Evolutionary conservation across 2,329 filamentous ascomycete species (phyloP).

Genomic region (Aspergillus amoenus): DNA sequence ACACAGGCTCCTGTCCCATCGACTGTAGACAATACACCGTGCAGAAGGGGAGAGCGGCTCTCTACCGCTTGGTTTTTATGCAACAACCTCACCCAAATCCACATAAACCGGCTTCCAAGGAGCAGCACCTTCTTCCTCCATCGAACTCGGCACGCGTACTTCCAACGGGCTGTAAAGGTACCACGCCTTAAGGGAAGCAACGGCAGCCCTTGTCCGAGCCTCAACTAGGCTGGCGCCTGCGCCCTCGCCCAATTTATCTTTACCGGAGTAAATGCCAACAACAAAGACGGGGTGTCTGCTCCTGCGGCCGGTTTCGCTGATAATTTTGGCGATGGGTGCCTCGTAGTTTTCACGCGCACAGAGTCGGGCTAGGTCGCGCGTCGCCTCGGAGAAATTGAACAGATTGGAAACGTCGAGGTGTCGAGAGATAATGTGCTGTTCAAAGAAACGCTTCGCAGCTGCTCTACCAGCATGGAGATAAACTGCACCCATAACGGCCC

Average conservation of each 20-base stretch:
- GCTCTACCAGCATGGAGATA: slow-evolving; percentile 81
- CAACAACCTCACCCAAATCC: slow-evolving; percentile 69
- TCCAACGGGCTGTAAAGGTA: slow-evolving; percentile 85
- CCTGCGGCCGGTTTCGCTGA: slow-evolving; percentile 84
- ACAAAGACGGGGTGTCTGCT: slow-evolving; percentile 88
- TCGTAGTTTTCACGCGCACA: slow-evolving; percentile 91
- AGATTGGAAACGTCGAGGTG: slow-evolving; percentile 73
- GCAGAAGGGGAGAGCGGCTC: slow-evolving; percentile 18
- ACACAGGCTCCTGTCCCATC: slow-evolving; percentile 14
- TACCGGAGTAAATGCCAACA: slow-evolving; percentile 89
- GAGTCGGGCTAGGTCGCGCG: slow-evolving; percentile 76
- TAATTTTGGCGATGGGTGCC: slow-evolving; percentile 76
- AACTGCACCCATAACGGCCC: slow-evolving; percentile 78
- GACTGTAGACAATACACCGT: slow-evolving; percentile 9
- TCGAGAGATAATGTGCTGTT: slow-evolving; percentile 77
- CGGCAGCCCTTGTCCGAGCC: slow-evolving; percentile 75
- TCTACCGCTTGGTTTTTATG: slow-evolving; percentile 31
- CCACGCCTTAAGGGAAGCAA: slow-evolving; percentile 87
- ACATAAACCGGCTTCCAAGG: slow-evolving; percentile 68
- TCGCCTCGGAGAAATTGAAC: slow-evolving; percentile 82
- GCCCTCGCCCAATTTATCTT: slow-evolving; percentile 91
- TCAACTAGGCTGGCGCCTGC: slow-evolving; percentile 74
- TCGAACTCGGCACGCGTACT: slow-evolving; percentile 68
- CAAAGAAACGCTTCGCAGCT: slow-evolving; percentile 78
- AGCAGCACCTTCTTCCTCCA: slow-evolving; percentile 59